Evolutionary conservation across 2,329 filamentous ascomycete genomes (phyloP).

Genomic region (Epichloe scottii): DNA sequence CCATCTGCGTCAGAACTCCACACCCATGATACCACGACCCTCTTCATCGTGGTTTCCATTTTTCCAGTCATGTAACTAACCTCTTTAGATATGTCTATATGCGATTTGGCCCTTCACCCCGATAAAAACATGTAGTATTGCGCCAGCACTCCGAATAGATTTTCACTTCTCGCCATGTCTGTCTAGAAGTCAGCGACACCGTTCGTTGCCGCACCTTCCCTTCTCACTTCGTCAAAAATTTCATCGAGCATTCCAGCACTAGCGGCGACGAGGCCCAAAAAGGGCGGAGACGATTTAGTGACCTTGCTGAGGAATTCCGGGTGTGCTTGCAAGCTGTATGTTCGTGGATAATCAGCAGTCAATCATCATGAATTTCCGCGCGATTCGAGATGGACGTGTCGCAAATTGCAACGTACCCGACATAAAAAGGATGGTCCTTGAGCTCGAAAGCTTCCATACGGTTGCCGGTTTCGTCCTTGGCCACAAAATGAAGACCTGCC

Average conservation of each 20-base stretch:
- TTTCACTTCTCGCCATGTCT: background rate
- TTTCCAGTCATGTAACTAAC: too few relatives aligned
- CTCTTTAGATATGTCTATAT: too few relatives aligned
- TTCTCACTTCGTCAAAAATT: conserved; percentile 12
- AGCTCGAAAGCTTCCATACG: conserved; percentile 78
- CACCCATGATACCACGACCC: too few relatives aligned
- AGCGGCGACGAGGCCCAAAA: conserved; percentile 76
- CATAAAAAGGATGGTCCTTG: conserved; percentile 72
- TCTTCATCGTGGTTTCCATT: too few relatives aligned
- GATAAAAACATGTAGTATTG: too few relatives aligned
- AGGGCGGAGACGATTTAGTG: conserved; percentile 32
- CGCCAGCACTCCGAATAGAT: too few relatives aligned
- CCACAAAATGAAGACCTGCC: conserved; percentile 61
- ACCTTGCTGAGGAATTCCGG: conserved; percentile 66
- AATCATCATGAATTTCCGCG: background rate
- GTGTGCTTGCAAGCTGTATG: conserved; percentile 64
- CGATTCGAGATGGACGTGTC: background rate
- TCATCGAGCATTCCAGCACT: conserved; percentile 51
- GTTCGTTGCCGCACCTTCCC: background rate
- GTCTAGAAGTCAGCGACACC: conserved; percentile 2
- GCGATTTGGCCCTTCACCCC: too few relatives aligned
- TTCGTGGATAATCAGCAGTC: background rate
- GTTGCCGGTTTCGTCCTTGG: conserved; percentile 65
- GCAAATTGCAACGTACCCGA: conserved; percentile 22
- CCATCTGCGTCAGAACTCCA: too few relatives aligned